Percentiles rank a stretch among this genome's conserved stretches.
phyloP scores from a whole-genome alignment of 306 rosid species.

The Citrullus mucosospermus region DNA sequence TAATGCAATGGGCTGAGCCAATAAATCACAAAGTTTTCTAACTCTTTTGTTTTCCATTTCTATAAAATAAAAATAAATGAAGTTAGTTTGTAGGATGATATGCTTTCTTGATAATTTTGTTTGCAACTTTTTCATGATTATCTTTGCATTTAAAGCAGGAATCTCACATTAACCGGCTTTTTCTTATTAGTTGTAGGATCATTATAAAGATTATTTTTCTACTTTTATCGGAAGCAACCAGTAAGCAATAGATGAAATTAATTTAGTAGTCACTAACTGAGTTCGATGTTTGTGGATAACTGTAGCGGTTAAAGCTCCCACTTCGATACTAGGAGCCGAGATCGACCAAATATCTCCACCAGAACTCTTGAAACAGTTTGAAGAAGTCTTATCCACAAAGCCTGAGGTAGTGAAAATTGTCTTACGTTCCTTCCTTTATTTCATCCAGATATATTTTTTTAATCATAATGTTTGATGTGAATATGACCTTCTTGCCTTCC shows the following conservation, averaged over 20 bases:
- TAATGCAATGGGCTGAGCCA: background rate
- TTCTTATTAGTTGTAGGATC: background rate
- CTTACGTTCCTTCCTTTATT: background rate
- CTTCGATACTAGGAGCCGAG: conserved; percentile 50
- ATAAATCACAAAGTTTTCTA: background rate
- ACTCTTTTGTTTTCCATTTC: background rate
- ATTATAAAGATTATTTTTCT: background rate
- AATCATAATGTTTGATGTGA: background rate
- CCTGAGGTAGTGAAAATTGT: conserved; percentile 25
- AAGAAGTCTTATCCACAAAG: conserved; percentile 33
- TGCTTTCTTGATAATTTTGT: background rate
- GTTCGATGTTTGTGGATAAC: background rate
- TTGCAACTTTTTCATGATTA: background rate
- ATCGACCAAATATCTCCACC: conserved; percentile 35
- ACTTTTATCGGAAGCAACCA: background rate
- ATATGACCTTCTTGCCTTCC: background rate
- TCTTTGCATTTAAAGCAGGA: background rate
- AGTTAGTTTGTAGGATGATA: background rate
- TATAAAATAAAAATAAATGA: background rate
- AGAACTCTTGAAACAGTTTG: conserved; percentile 45
- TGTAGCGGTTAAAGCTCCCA: conserved; percentile 44
- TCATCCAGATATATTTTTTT: background rate
- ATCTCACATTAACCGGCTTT: background rate
- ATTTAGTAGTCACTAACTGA: background rate
- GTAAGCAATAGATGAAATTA: background rate